Conservation (phyloP, 202 grass and related monocot genomes). For the Panicum hallii region DNA sequence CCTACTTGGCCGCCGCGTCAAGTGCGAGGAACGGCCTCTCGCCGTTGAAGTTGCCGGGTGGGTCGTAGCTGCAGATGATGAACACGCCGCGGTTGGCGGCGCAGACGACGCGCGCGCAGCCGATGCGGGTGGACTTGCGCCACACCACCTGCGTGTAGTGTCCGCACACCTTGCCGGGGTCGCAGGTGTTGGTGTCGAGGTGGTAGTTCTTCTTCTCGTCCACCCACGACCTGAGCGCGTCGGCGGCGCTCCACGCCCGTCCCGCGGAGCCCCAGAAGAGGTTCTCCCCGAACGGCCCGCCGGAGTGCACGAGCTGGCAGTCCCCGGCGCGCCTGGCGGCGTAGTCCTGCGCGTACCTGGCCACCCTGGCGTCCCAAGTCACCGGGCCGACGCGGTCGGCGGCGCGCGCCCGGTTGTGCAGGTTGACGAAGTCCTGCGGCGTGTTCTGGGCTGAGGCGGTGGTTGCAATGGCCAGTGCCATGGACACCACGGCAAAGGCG, state of each 20-base stretch:
- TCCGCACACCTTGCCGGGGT: constrained; percentile 39
- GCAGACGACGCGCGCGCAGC: constrained; percentile 59
- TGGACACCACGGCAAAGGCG: constrained; percentile 8
- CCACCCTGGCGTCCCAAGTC: constrained; percentile 34
- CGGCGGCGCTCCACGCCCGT: constrained; percentile 26
- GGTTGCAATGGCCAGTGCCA: neutral
- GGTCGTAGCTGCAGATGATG: constrained; percentile 59
- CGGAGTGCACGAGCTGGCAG: constrained; percentile 57
- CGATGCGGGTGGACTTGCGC: constrained; percentile 41
- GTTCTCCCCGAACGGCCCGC: constrained; percentile 60
- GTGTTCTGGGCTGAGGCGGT: constrained; percentile 31
- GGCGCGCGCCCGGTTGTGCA: constrained; percentile 39
- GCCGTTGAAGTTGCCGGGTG: constrained; percentile 46
- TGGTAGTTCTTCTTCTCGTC: constrained; percentile 49
- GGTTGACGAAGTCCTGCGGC: constrained; percentile 41
- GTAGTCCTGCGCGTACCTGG: constrained; percentile 32
- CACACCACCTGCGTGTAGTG: constrained; percentile 68
- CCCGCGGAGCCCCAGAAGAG: constrained; percentile 47
- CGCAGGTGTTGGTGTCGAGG: constrained; percentile 43
- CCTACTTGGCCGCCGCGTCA: neutral
- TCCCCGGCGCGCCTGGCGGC: constrained; percentile 24
- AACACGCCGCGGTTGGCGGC: constrained; percentile 45
- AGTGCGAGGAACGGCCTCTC: constrained; percentile 46
- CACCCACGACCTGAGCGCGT: constrained; percentile 51
- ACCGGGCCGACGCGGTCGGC: constrained; percentile 23